Conservation (phyloP, 1,284 basidiomycete species). For the Porphyrellus sp. region DNA sequence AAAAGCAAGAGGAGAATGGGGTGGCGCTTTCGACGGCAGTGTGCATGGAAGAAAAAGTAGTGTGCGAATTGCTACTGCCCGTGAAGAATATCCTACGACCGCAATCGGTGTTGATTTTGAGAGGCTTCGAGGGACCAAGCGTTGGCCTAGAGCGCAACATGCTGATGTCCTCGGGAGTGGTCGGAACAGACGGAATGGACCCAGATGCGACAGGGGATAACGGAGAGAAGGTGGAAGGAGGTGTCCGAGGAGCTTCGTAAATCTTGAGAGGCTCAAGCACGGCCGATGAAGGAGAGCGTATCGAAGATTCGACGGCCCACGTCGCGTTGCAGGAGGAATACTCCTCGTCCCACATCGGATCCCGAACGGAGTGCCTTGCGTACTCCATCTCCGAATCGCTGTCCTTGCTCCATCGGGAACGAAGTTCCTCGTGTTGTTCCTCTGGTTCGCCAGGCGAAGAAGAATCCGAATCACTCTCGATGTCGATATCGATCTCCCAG, state of each 20-base stretch:
- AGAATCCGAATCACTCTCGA: constrained; percentile 53
- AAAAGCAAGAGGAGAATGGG: constrained; percentile 51
- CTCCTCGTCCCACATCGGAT: constrained; percentile 39
- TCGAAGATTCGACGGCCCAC: constrained; percentile 43
- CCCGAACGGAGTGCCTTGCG: constrained; percentile 41
- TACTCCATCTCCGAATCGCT: constrained; percentile 64
- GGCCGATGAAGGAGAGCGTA: constrained; percentile 33
- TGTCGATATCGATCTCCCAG: constrained; percentile 73
- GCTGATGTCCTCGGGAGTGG: constrained; percentile 51
- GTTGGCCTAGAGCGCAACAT: constrained; percentile 36
- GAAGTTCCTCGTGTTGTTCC: constrained; percentile 35
- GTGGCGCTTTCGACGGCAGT: constrained; percentile 64
- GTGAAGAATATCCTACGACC: constrained; percentile 53
- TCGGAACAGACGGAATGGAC: constrained; percentile 42
- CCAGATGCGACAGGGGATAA: constrained; percentile 40
- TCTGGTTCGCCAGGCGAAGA: constrained; percentile 36
- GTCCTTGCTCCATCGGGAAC: constrained; percentile 63
- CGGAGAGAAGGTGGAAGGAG: constrained; percentile 38
- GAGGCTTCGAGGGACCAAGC: constrained; percentile 40
- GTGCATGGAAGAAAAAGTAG: constrained; percentile 63
- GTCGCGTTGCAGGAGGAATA: constrained; percentile 41
- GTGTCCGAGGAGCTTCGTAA: constrained; percentile 34
- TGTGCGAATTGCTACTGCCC: constrained; percentile 47
- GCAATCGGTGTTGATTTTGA: constrained; percentile 61
- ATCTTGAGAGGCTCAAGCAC: constrained; percentile 35